Percentiles rank a stretch among this genome's conserved stretches.
These are phyloP conservation scores for Aspergillus affinis DNA, from an alignment of 495 filamentous ascomycete genomes.

Conservation along the genomic window DNA sequence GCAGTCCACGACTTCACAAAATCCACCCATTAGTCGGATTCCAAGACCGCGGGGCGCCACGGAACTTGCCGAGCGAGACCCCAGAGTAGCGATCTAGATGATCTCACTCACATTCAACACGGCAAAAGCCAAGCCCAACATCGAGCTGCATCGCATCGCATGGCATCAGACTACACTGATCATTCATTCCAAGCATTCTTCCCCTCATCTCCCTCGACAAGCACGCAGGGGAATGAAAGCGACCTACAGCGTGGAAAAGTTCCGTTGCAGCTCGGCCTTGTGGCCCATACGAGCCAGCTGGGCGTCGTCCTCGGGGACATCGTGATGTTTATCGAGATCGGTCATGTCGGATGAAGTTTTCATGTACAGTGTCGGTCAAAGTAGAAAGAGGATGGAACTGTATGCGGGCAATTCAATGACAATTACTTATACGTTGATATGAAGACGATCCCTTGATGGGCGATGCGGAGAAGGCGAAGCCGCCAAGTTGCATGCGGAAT, in stretches of 20 bases:
- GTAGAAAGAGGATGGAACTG: too few species aligned
- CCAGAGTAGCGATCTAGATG: too few species aligned
- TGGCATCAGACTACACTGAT: constrained; percentile 9
- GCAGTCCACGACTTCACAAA: constrained; percentile 42
- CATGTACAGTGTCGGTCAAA: too few species aligned
- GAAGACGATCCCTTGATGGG: not conserved
- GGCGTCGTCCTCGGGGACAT: constrained; percentile 35
- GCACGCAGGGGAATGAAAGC: too few species aligned
- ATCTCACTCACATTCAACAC: constrained; percentile 38
- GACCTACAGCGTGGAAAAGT: constrained; percentile 42
- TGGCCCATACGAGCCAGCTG: constrained; percentile 59
- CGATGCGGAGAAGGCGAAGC: not conserved
- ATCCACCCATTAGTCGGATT: constrained; percentile 2
- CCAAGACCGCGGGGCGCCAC: not conserved
- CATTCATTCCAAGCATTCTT: too few species aligned
- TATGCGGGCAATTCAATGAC: too few species aligned
- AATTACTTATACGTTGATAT: not conserved
- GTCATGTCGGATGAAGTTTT: constrained; percentile 1
- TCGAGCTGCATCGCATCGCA: constrained; percentile 24
- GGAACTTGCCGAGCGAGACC: constrained; percentile 1
- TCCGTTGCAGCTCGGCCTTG: constrained; percentile 57
- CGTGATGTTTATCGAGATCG: not conserved
- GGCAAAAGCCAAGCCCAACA: constrained; percentile 49
- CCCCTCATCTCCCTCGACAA: not conserved
- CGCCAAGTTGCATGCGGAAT: not conserved